Base-by-base conservation (phyloP, 306 rosid species). In the Quercus variabilis region DNA sequence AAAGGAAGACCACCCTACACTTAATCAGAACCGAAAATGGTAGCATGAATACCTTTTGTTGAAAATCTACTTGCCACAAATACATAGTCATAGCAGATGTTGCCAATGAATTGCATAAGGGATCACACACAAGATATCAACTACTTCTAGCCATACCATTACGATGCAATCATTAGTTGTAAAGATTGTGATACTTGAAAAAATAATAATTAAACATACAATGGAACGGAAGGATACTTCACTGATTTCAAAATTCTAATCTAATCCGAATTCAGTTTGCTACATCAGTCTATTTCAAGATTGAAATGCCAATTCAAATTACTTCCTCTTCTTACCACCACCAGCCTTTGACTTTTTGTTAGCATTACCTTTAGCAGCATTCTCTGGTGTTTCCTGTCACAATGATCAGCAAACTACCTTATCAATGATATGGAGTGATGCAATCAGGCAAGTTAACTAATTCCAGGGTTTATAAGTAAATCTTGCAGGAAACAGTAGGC, bases 261-360 rank as follows among this genome's bases (percentile, higher is more conserved):
- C 85, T 77, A 79, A 84, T 82, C 63, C 73, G n/a, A 78, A 72
- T 64, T 76, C 28, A 67, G 54, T 67, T 69, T 58, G 57, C 82
- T 63, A 74, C 21, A 74, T 69, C 79, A 11, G 18, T 74, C 55
- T 33, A 23, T 31, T 64, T 25, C 12, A 12, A 41, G 60, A 71
- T 26, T 52, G 49, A 18, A 25, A 68, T 43, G 73, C 74, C 74
- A 79, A 76, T 75, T 81, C 65, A 28, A 49, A 87, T 83, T 92
- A 87, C 87, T 85, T 85, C 82, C 88, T 92, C 89, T 89, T 92
- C 87, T 26, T 89, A 64, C 90, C 85, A 55, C 88, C 88, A 68
- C 88, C 56, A n/a, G 80, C 81, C 79, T 87, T 91, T 8, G 87
- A 2, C 84, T 87, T 90, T 75, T 92, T 92, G 83, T 88, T 75